phyloP scores from a whole-genome alignment of 2,329 filamentous ascomycete genomes.

The Neofusicoccum kwambonambiense region DNA sequence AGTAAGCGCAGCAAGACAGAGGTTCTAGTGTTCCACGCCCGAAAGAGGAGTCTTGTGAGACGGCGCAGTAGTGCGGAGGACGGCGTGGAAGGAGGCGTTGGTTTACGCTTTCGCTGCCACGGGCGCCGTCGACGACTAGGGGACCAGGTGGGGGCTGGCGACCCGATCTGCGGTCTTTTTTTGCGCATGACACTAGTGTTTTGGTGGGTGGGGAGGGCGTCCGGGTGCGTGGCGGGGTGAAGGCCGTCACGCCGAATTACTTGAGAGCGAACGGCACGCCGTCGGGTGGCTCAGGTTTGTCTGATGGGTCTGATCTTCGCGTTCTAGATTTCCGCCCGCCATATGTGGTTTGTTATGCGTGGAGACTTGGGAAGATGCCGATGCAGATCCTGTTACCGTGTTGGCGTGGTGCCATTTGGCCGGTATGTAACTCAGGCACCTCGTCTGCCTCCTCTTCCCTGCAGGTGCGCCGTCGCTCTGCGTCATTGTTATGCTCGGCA shows the following conservation, averaged over 20 bases:
- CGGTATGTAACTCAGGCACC: neutral
- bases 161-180: slow-evolving; percentile 4
- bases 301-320: neutral
- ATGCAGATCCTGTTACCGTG: neutral
- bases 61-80: neutral
- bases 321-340: neutral
- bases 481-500: neutral
- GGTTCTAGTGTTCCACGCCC: too few species aligned
- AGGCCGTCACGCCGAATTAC: neutral
- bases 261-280: neutral
- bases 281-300: too few species aligned
- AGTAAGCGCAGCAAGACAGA: too few species aligned
- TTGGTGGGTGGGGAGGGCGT: slow-evolving; percentile 3
- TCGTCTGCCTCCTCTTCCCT: neutral
- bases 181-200: slow-evolving; percentile 5
- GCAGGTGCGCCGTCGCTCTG: neutral
- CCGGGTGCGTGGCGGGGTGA: neutral
- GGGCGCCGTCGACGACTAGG: neutral
- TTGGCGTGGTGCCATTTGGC: neutral
- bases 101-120: neutral
- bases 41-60: too few species aligned
- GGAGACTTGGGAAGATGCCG: neutral
- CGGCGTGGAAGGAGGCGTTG: neutral
- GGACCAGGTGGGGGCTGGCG: neutral
- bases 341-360: neutral